Base-by-base conservation (phyloP, 176 grass and related monocot genomes). In the Cenchrus fungigraminus region DNA sequence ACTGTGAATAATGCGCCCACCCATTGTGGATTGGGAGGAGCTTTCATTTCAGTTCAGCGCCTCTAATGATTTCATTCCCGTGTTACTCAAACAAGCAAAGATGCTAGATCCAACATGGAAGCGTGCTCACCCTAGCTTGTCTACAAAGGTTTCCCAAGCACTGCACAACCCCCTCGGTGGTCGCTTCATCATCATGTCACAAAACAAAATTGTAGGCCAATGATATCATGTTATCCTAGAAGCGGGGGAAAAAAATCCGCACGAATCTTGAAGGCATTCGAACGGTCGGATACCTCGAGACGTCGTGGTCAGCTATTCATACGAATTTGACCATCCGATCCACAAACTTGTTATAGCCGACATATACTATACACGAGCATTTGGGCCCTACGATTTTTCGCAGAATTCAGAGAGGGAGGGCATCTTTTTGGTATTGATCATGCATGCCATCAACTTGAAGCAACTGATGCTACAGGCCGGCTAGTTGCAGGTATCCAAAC, bases 81-180 rank as follows among this genome's bases (percentile, higher is more conserved):
- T 46, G 14, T 73, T 45, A n/a, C 57, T 64, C 50, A n/a, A 68
- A 63, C 8, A 20, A 56, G 40, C 57, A 81, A 74, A 34, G 52
- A 74, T 85, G 65, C 74, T 19, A 85, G 64, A 85, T 85, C 74
- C 83, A 85, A 78, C 74, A 62, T 76, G 40, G 44, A 74, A 70
- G 53, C 14, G 20, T 82, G 63, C 66, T 82, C 79, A 28, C 42
- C 63, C 25, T 53, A 42, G 79, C 28, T 58, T 82, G 71, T 77
- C 25, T 53, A 22, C 53, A 82, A 53, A 71, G 14, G 81, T 70
- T 77, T 76, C 49, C 63, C 6, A 43, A 52, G 40, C 31, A 62
- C 25, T 25, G 25, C 47, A 22, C 32, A 37, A 1, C 34, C 37
- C 37, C 44, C 43, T 82, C 17, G 44, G 29, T 2, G 15, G 44